Base-by-base conservation (phyloP, 2,329 filamentous ascomycete species). In the Fusarium cyanostomum region DNA sequence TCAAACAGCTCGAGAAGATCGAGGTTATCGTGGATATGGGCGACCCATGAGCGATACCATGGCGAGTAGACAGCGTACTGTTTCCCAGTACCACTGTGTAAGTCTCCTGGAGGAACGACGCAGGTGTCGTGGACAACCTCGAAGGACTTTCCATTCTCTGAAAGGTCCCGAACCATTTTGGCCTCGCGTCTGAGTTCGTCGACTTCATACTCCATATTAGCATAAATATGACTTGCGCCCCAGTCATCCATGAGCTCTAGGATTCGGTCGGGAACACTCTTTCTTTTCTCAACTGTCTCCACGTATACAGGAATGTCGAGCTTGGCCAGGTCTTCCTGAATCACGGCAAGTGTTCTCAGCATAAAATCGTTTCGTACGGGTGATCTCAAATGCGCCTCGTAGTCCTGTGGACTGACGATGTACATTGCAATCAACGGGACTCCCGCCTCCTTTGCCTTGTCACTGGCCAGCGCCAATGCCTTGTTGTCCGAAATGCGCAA, bases 151-250 rank as follows among this genome's bases (percentile, higher is more conserved):
- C 86, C 89, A 11, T 84, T 84, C 13, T 87, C 81, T 1, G 89
- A 77, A 58, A 89, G 85, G 35, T 81, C 74, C 26, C 79, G 82
- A 1, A 92, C 82, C 70, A 96, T 77, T 26, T 80, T 81, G 1
- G 88, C 86, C 69, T 97, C 94, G 7, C 93, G 83, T 38, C 93
- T 82, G 56, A 97, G 77, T 77, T 97, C 94, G 72, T 97, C 94
- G 0, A 96, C 92, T 74, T 97, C 94, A 70, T 96, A 97, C 73
- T 97, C 93, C 55, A 93, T 86, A 72, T 96, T 97, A 43, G 90
- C 88, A 70, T 88, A 96, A 3, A 97, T 65, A 69, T 95, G 90
- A 44, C 82, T 89, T 1, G 86, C 89, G 0, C 85, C 86, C 92
- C 92, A 97, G 59, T 86, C 79, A 27, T 86, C 79, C 73, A 90